phyloP scores from a whole-genome alignment of 1,284 basidiomycete genomes.

The Inonotus obliquus region DNA sequence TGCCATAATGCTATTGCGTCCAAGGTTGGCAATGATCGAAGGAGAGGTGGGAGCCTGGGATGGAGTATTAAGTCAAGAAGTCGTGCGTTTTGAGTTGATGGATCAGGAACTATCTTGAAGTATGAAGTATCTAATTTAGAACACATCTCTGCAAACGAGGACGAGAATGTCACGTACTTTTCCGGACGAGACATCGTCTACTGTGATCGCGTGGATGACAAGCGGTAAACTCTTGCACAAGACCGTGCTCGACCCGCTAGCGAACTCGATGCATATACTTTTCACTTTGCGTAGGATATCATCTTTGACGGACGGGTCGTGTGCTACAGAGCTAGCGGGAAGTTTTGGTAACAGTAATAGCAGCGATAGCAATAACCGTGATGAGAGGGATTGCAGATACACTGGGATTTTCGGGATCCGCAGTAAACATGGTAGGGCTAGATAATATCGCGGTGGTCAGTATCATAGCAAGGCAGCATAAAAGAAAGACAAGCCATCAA shows the following conservation, averaged over 20 bases:
- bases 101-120: background rate
- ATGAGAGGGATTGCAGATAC: conserved; percentile 52
- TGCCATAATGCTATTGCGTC: conserved; percentile 57
- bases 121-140: background rate
- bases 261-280: conserved; percentile 42
- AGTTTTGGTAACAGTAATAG: conserved; percentile 52
- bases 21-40: conserved; percentile 61
- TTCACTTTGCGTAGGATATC: conserved; percentile 42
- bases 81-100: conserved; percentile 20
- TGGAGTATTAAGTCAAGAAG: conserved; percentile 64
- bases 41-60: conserved; percentile 69
- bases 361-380: conserved; percentile 53
- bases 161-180: background rate
- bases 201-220: conserved; percentile 3
- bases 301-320: conserved; percentile 44
- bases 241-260: conserved; percentile 47
- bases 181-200: conserved; percentile 1
- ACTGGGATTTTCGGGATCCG: conserved; percentile 45
- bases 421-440: conserved; percentile 49
- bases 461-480: conserved; percentile 2
- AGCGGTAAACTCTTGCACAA: conserved; percentile 50
- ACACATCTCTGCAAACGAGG: background rate
- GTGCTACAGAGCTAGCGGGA: conserved; percentile 50
- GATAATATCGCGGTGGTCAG: conserved; percentile 12
- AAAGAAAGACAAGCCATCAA: conserved; percentile 49